Conservation (phyloP, 495 filamentous ascomycete species). For the Talaromyces borbonicus region DNA sequence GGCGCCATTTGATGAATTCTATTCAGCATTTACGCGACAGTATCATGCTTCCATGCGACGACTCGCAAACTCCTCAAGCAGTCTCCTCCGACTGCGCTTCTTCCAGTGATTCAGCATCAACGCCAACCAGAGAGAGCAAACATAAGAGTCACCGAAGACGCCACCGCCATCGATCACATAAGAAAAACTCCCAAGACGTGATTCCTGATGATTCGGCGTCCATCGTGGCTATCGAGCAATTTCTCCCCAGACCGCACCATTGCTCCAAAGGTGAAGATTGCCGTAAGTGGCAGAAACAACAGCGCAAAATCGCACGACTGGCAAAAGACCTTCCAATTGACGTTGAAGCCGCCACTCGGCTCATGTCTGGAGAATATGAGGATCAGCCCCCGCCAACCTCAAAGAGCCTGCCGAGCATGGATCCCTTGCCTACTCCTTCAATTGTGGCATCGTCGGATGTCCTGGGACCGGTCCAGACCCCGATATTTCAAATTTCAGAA, state of each 20-base stretch:
- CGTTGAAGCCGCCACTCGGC: conserved; percentile 15
- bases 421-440: conserved; percentile 47
- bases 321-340: conserved; percentile 60
- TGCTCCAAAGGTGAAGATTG: conserved; percentile 91
- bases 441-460: conserved; percentile 85
- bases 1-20: conserved; percentile 75
- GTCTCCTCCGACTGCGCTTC: conserved; percentile 15
- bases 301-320: conserved; percentile 56
- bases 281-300: conserved; percentile 64
- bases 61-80: conserved; percentile 5
- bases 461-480: conserved; percentile 49
- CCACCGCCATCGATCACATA: conserved; percentile 23
- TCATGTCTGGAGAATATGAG: conserved; percentile 12
- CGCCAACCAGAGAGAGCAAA: conserved; percentile 19
- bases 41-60: conserved; percentile 25
- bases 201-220: conserved; percentile 74
- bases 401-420: conserved; percentile 22
- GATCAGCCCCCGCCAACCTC: conserved; percentile 40
- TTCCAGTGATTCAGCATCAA: conserved; percentile 21
- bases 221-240: conserved; percentile 84
- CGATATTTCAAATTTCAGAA: conserved; percentile 59
- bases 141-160: conserved; percentile 30
- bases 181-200: conserved; percentile 48
- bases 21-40: conserved; percentile 63
- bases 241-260: conserved; percentile 71